Base-by-base conservation (phyloP, 306 rosid species). In the Dalbergia cultrata region DNA sequence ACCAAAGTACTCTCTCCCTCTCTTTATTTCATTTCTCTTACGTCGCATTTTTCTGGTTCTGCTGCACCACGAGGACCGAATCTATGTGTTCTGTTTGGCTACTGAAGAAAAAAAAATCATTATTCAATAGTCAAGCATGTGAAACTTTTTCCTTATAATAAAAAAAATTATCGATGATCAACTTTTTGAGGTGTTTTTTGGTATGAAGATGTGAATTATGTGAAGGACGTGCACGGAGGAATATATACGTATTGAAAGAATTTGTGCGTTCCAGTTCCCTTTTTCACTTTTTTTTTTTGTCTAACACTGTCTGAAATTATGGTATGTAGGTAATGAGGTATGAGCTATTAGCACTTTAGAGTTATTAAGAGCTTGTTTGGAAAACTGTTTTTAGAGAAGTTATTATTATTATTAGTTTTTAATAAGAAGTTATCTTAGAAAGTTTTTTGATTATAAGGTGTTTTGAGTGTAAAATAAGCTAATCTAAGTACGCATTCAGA, bases 1-100 rank as follows among this genome's bases (percentile, higher is more conserved):
- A 95, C 98, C 60, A 95, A 90, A 73, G 99, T 95, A 87, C 14
- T 71, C 45, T 49, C 66, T 75, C 54, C 61, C 70, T 63, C 61
- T 54, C 19, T 57, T 9, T 63, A 39, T 57, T 53, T 35, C 0
- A 13, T 19, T 49, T n/a, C 4, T 13, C 31, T 52, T 9, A 43
- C 56, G 39, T 80, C 9, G 64, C 52, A 50, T 50, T 69, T 69
- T 79, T 71, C 50, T 49, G 17, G 0, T 64, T 64, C 37, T 21
- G 5, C 26, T 67, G 44, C 76, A 43, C 4, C 76, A 35, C 4
- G 71, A 50, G 43, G 52, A 60, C 74, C 57, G 5, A 61, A 43
- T 43, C 47, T 43, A 43, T 69, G 5, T 58, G 5, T 72, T 13
- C 60, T 49, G 61, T 41, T 35, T 35, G 64, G 67, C 19, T 69